Evolutionary conservation across 495 filamentous ascomycete species (phyloP).

Genomic region (Hypoxylon rickii): DNA sequence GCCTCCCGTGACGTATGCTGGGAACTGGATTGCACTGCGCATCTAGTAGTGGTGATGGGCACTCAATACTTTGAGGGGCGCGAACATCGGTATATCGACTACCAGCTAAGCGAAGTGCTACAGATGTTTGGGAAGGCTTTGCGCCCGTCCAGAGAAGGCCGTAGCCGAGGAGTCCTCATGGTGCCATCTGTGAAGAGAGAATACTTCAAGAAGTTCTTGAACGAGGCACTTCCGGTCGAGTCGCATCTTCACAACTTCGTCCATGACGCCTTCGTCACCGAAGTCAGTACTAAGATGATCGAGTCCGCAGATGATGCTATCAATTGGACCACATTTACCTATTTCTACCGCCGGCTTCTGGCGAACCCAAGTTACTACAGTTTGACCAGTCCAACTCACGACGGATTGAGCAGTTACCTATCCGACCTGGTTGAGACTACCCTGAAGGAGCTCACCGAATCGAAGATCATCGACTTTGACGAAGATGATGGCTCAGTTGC

Average conservation of each 20-base stretch:
- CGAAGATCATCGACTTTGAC: constrained; percentile 94
- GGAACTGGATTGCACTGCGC: constrained; percentile 87
- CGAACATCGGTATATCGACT: constrained; percentile 97
- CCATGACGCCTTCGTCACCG: constrained; percentile 94
- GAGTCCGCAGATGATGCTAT: constrained; percentile 96
- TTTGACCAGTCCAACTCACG: constrained; percentile 84
- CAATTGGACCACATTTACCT: constrained; percentile 97
- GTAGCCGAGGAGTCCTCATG: constrained; percentile 90
- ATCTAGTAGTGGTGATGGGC: constrained; percentile 94
- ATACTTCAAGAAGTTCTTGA: constrained; percentile 98
- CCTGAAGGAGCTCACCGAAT: constrained; percentile 86
- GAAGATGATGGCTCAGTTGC: constrained; percentile 93
- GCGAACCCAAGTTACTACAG: constrained; percentile 98
- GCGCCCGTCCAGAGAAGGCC: constrained; percentile 74
- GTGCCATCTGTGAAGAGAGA: constrained; percentile 90
- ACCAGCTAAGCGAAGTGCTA: constrained; percentile 93
- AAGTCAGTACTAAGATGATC: constrained; percentile 92
- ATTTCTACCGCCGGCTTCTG: constrained; percentile 96
- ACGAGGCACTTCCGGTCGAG: constrained; percentile 94
- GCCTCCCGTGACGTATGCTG: constrained; percentile 96
- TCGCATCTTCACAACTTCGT: constrained; percentile 89
- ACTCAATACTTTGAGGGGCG: constrained; percentile 98
- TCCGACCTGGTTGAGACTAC: constrained; percentile 96
- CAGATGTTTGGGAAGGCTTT: constrained; percentile 98
- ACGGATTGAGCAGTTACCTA: constrained; percentile 89